A percentile compares a stretch with the other conserved stretches of the same genome.
Conservation (phyloP, 1,284 basidiomycete species). For the Ustilago lituana region DNA sequence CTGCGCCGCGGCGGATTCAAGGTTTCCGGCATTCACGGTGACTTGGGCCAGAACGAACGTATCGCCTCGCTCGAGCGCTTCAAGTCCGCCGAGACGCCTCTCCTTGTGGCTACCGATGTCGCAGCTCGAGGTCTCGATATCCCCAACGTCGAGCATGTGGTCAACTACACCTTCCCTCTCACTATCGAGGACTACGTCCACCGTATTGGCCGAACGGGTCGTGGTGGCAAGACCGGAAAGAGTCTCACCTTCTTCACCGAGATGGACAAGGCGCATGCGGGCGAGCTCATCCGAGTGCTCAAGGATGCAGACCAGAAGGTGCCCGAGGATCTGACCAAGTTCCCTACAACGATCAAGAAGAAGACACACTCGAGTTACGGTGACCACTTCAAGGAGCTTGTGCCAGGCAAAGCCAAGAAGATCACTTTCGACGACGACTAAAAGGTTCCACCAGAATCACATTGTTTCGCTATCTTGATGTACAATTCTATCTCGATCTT, state of each 20-base stretch:
- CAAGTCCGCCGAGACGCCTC: constrained; percentile 81
- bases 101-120: constrained; percentile 97
- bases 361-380: constrained; percentile 79
- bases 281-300: constrained; percentile 90
- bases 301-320: constrained; percentile 80
- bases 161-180: constrained; percentile 90
- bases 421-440: constrained; percentile 62
- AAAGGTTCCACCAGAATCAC: too few species aligned
- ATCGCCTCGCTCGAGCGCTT: constrained; percentile 88
- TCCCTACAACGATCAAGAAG: constrained; percentile 95
- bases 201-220: constrained; percentile 93
- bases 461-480: too few species aligned
- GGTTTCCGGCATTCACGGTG: constrained; percentile 90
- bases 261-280: constrained; percentile 77
- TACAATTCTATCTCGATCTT: constrained; percentile 5
- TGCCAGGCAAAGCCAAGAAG: constrained; percentile 78
- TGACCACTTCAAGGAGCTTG: constrained; percentile 69
- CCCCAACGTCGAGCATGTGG: constrained; percentile 83
- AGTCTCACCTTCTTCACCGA: constrained; percentile 92
- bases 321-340: constrained; percentile 82
- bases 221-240: constrained; percentile 89
- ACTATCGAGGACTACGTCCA: constrained; percentile 82
- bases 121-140: constrained; percentile 97
- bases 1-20: constrained; percentile 81
- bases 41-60: constrained; percentile 86